Percentiles rank a stretch among this genome's conserved stretches.
Conservation (phyloP, 2,329 filamentous ascomycete genomes). For the Exophiala dermatitidis region DNA sequence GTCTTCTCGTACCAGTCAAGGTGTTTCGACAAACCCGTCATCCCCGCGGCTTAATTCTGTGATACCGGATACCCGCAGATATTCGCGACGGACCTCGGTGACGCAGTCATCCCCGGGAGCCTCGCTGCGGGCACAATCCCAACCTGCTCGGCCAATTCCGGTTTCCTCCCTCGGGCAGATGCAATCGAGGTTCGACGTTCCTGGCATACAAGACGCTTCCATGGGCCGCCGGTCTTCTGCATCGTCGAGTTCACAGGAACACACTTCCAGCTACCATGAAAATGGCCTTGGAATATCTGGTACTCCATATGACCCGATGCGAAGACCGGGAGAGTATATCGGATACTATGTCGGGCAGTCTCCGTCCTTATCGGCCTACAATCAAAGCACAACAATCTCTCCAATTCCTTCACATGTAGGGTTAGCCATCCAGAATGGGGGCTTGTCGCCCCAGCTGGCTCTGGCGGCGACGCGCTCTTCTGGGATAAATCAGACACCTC, state of each 20-base stretch:
- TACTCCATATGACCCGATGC: constrained; percentile 28
- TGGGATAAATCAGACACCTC: constrained; percentile 7
- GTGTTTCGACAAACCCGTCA: constrained; percentile 40
- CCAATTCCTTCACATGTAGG: constrained; percentile 36
- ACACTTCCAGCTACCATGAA: constrained; percentile 8
- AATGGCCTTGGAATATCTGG: constrained; percentile 9
- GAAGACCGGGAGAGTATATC: constrained; percentile 40
- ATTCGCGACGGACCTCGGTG: constrained; percentile 39
- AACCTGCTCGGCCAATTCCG: constrained; percentile 41
- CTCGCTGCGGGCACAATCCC: constrained; percentile 44
- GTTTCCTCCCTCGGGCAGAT: constrained; percentile 32
- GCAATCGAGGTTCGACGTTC: constrained; percentile 31
- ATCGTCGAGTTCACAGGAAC: constrained; percentile 24
- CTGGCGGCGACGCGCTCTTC: constrained; percentile 12
- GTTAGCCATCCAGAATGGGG: constrained; percentile 35
- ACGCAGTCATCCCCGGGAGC: constrained; percentile 38
- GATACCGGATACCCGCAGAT: constrained; percentile 40
- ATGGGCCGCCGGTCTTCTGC: constrained; percentile 31
- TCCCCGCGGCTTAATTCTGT: constrained; percentile 38
- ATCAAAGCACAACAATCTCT: constrained; percentile 35
- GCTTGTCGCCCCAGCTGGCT: constrained; percentile 30
- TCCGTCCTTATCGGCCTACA: constrained; percentile 37
- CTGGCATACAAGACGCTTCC: constrained; percentile 30
- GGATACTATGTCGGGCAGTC: constrained; percentile 42
- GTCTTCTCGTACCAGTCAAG: constrained; percentile 29